These are phyloP conservation scores for Micractinium conductrix DNA, from an alignment of 139 green algal genomes.

Conservation along the genomic window DNA sequence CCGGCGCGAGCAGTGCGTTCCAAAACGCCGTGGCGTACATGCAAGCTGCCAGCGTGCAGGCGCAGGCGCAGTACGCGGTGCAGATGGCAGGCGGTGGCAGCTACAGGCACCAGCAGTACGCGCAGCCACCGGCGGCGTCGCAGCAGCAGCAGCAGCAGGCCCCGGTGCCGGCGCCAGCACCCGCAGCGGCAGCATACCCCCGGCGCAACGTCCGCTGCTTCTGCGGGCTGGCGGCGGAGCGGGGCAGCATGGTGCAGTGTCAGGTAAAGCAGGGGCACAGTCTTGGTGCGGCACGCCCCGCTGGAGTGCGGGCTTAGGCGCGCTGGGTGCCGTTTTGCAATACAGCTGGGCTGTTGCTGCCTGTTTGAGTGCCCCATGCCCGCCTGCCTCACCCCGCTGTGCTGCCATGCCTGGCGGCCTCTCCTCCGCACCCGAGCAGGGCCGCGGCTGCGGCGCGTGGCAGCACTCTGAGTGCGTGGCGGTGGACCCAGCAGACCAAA, in stretches of 20 bases:
- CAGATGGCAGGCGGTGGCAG: too few species aligned
- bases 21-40: background rate
- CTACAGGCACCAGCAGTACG: slow-evolving; percentile 15
- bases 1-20: too few species aligned
- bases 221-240: slow-evolving; percentile 40
- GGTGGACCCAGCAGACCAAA: background rate
- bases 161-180: too few species aligned
- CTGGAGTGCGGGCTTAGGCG: too few species aligned
- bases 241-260: slow-evolving; percentile 71
- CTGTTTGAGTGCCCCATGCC: too few species aligned
- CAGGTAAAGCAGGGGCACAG: too few species aligned
- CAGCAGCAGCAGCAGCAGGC: slow-evolving; percentile 26
- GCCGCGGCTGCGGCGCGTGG: slow-evolving; percentile 67
- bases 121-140: background rate
- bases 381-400: too few species aligned
- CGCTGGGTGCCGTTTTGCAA: too few species aligned
- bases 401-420: too few species aligned
- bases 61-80: background rate
- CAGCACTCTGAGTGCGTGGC: slow-evolving; percentile 72
- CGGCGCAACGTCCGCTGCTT: slow-evolving; percentile 57
- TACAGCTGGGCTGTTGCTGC: too few species aligned
- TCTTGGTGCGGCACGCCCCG: too few species aligned
- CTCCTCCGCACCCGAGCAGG: slow-evolving; percentile 14
- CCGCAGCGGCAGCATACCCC: background rate
- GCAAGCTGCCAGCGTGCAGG: background rate